Evolutionary conservation across 371 early-diverging fungal species (phyloP).

Genomic region (Coemansia sp.): DNA sequence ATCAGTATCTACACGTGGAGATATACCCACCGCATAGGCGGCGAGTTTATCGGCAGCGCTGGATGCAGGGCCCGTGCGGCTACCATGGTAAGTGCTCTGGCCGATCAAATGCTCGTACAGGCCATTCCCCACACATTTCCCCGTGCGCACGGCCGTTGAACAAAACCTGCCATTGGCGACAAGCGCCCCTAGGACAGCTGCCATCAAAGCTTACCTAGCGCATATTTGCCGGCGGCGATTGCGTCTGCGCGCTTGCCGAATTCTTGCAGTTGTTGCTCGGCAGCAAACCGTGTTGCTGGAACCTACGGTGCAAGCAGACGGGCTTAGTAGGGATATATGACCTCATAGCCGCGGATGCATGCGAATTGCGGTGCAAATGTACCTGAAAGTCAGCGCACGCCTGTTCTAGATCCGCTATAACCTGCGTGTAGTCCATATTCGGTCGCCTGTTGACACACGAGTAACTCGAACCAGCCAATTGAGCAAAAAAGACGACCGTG

Average conservation of each 20-base stretch:
- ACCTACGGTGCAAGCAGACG: conserved; percentile 13
- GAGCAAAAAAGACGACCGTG: too few relatives aligned
- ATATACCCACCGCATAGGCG: too few relatives aligned
- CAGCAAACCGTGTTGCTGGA: conserved; percentile 40
- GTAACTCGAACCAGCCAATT: too few relatives aligned
- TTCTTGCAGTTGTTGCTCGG: conserved; percentile 28
- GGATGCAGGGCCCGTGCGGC: background rate
- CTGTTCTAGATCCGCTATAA: conserved; percentile 39
- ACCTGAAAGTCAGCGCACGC: conserved; percentile 49
- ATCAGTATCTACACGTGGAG: too few relatives aligned
- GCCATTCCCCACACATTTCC: background rate
- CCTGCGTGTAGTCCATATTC: conserved; percentile 29
- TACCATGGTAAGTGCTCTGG: background rate
- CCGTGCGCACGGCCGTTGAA: too few relatives aligned
- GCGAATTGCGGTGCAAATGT: background rate
- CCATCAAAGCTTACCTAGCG: conserved; percentile 23
- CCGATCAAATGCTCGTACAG: background rate
- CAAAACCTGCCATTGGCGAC: too few relatives aligned
- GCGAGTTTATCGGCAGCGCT: too few relatives aligned
- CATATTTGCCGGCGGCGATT: conserved; percentile 37
- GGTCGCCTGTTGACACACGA: background rate
- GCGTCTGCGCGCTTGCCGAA: conserved; percentile 51
- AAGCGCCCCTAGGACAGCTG: background rate
- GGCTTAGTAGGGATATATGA: background rate
- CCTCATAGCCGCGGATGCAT: background rate